phyloP scores from a whole-genome alignment of 306 rosid genomes.

The Vigna radiata region DNA sequence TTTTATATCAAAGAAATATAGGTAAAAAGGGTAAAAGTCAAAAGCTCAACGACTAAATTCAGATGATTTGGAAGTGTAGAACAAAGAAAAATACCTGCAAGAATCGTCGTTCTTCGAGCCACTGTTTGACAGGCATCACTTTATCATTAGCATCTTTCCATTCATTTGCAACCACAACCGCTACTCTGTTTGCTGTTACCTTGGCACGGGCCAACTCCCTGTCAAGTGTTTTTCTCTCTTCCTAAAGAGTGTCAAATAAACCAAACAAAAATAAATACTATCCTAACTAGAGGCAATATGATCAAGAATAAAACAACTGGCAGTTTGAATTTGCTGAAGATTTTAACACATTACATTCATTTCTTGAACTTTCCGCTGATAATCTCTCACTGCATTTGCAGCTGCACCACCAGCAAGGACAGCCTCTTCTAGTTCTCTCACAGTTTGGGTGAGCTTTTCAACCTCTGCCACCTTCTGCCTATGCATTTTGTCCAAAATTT shows the following conservation, averaged over 20 bases:
- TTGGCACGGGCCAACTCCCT: slow-evolving; percentile 96
- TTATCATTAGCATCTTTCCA: slow-evolving; percentile 94
- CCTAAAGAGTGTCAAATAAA: slow-evolving; percentile 51
- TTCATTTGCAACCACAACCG: slow-evolving; percentile 90
- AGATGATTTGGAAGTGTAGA: slow-evolving; percentile 5
- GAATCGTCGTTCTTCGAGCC: slow-evolving; percentile 86
- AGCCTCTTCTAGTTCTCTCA: slow-evolving; percentile 93
- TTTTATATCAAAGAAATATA: not conserved
- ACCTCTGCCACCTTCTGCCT: slow-evolving; percentile 97
- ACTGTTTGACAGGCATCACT: slow-evolving; percentile 94
- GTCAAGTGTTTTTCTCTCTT: slow-evolving; percentile 77
- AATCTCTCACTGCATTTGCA: slow-evolving; percentile 96
- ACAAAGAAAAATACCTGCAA: slow-evolving; percentile 63
- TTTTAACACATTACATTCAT: slow-evolving; percentile 62
- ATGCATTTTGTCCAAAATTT: slow-evolving; percentile 93
- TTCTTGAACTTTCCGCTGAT: slow-evolving; percentile 96
- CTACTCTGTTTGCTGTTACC: slow-evolving; percentile 86
- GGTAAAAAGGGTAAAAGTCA: not conserved
- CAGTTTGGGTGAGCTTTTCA: slow-evolving; percentile 96
- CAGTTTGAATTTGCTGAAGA: slow-evolving; percentile 9
- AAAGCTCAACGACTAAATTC: slow-evolving; percentile 17
- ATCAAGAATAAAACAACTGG: slow-evolving; percentile 15
- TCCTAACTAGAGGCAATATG: slow-evolving; percentile 15
- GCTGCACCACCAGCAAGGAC: slow-evolving; percentile 99
- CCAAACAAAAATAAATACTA: slow-evolving; percentile 27